phyloP scores from a whole-genome alignment of 768 basidiomycete species.

The Podaxis carcinomalis region DNA sequence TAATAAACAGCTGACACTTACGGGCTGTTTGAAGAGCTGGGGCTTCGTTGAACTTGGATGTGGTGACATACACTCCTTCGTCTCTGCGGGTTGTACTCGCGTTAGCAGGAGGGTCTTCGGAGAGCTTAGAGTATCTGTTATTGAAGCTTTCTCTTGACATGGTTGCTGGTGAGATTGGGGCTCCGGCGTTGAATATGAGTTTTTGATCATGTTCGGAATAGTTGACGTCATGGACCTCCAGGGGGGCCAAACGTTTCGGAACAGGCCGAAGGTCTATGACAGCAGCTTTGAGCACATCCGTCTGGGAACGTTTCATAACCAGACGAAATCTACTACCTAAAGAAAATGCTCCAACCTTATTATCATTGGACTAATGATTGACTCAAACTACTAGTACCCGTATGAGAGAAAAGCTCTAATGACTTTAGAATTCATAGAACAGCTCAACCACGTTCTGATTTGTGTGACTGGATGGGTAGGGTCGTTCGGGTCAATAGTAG shows the following conservation, averaged over 20 bases:
- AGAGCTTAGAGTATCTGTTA: not conserved
- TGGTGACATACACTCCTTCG: not conserved
- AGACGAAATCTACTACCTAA: no score
- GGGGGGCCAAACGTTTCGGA: not conserved
- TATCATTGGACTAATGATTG: no score
- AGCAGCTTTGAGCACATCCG: not conserved
- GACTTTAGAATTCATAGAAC: no score
- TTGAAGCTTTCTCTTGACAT: not conserved
- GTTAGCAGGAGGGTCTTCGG: not conserved
- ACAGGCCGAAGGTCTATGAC: not conserved
- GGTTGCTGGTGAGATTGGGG: not conserved
- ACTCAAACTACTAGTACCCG: no score
- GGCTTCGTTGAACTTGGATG: not conserved
- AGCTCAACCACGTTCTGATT: no score
- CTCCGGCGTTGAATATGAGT: not conserved
- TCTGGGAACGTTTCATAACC: no score
- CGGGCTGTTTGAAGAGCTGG: slow-evolving; percentile 1
- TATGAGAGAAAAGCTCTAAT: no score
- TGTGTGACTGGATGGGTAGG: no score
- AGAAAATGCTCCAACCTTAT: no score
- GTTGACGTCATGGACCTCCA: not conserved
- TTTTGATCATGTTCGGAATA: not conserved
- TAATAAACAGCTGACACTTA: not conserved
- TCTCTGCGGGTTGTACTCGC: not conserved
- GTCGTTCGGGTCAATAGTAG: no score